A percentile compares a stretch with the other conserved stretches of the same genome.
These are phyloP conservation scores for Polygonum aviculare DNA, from an alignment of 148 eudicot genomes.

Conservation along the genomic window DNA sequence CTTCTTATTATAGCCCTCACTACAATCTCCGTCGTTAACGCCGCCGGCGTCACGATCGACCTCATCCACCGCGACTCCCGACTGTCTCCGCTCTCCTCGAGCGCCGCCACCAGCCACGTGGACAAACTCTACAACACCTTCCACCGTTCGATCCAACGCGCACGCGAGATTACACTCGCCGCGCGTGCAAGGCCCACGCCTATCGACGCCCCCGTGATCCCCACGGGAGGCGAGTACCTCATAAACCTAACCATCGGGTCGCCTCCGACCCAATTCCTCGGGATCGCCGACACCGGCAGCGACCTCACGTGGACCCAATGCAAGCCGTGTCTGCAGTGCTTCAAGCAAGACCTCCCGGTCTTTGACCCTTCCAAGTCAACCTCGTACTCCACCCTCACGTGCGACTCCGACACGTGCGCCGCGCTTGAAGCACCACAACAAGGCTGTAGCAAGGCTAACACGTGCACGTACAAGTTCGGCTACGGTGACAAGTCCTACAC, in stretches of 20 bases:
- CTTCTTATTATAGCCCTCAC: neutral
- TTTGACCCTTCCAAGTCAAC: constrained; percentile 21
- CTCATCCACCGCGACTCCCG: constrained; percentile 25
- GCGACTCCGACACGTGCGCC: constrained; percentile 9
- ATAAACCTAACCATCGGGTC: constrained; percentile 23
- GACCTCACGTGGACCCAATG: constrained; percentile 41
- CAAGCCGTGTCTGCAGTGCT: constrained; percentile 25
- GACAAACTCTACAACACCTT: constrained; percentile 13
- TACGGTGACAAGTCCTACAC: constrained; percentile 16
- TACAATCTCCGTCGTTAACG: neutral
- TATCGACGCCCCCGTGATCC: neutral
- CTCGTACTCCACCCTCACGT: constrained; percentile 12
- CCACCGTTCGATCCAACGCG: constrained; percentile 15
- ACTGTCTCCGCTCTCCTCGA: constrained; percentile 9
- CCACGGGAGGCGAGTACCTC: constrained; percentile 24
- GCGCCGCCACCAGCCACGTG: neutral
- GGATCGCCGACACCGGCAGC: constrained; percentile 31
- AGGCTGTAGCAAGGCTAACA: neutral
- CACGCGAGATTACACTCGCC: neutral
- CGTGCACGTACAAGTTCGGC: neutral
- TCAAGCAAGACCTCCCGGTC: constrained; percentile 16
- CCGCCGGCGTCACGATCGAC: constrained; percentile 19
- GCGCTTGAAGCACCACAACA: neutral
- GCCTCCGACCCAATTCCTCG: constrained; percentile 19
- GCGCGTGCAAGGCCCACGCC: neutral